Base-by-base conservation (phyloP, 768 basidiomycete genomes). In the Boletus vermiculosoides region DNA sequence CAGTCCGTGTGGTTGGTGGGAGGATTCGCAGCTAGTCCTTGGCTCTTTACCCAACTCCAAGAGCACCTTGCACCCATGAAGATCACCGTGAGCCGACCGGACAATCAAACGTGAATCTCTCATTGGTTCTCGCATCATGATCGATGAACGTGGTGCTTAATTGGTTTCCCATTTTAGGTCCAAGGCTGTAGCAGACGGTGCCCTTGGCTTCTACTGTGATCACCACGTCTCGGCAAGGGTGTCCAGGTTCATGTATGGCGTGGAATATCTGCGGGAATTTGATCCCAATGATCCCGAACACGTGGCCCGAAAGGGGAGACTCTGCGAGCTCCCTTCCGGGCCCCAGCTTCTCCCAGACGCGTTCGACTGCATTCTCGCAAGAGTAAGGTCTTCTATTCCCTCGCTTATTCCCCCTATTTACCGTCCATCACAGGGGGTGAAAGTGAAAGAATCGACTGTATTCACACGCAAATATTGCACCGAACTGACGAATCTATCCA, bases 1-100 rank as follows among this genome's bases (percentile, higher is more conserved):
- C 54, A 90, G 86, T 89, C 87, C n/a, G 83, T 92, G 5, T 92
- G 89, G 77, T 74, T 92, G 23, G 90, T 92, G 11, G 90, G 90
- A 65, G 90, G 90, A 46, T 92, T 90, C 61, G 90, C 90, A 3
- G 88, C 90, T 0, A 90, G 87, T 56, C 86, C 88, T 1, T 91
- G 89, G 88, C 75, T 91, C 31, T 91, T 90, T 69, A 69, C 77
- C 28, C 88, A 92, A 68, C 76, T 91, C 18, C 86, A 90, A 75
- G 85, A 86, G 58, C 83, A 83, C 28, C 80, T 91, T 15, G 74
- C 73, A 5, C 77, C 81, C 0, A 73, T 80, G 47, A 74, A 76
- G 28, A 78, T 91, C 52, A 78, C 79, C 6, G 84, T 92, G 56
- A 89, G 84, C 69, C 74, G 90, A 53, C 90, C 88, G 13, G 90